Conservation (phyloP, 2,329 filamentous ascomycete species). For the Lecanosticta acicola region DNA sequence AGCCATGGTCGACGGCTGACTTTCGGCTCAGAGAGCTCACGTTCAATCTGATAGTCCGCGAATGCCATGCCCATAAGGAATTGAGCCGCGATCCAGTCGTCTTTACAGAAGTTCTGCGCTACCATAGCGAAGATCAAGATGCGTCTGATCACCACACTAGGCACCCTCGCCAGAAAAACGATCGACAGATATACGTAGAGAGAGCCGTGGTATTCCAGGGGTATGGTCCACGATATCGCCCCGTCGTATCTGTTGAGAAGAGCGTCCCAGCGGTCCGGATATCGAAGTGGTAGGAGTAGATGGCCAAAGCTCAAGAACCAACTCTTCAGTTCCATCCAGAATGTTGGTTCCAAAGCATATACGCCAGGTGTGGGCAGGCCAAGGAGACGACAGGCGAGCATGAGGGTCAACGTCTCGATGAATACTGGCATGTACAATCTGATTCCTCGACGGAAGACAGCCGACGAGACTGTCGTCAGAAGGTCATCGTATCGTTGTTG, state of each 20-base stretch:
- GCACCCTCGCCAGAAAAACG: conserved; percentile 5
- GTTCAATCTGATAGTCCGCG: conserved; percentile 11
- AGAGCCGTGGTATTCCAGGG: conserved; percentile 14
- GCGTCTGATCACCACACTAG: conserved; percentile 2
- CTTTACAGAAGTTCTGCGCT: conserved; percentile 6
- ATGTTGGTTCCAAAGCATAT: conserved; percentile 4
- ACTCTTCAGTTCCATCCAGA: conserved; percentile 4
- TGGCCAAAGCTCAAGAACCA: conserved; percentile 8
- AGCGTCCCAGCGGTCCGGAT: conserved; percentile 13
- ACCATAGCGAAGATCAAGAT: conserved; percentile 4
- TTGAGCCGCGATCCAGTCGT: conserved; percentile 15
- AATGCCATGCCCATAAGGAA: conserved; percentile 14
- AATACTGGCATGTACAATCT: conserved; percentile 12
- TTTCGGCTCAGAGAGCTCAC: background rate
- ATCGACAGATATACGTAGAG: conserved; percentile 8
- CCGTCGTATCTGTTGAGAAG: conserved; percentile 12
- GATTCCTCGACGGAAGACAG: conserved; percentile 10
- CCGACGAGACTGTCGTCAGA: conserved; percentile 5
- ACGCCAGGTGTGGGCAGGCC: conserved; percentile 7
- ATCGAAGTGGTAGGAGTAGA: conserved; percentile 11
- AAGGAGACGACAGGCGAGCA: conserved; percentile 8
- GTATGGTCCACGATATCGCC: conserved; percentile 14
- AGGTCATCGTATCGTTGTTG: conserved; percentile 7
- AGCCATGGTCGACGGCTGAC: background rate
- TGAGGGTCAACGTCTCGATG: conserved; percentile 9